Percentiles rank a stretch among this genome's conserved stretches.
Conservation (phyloP, 1,284 basidiomycete species). For the Cystobasidium sp. region DNA sequence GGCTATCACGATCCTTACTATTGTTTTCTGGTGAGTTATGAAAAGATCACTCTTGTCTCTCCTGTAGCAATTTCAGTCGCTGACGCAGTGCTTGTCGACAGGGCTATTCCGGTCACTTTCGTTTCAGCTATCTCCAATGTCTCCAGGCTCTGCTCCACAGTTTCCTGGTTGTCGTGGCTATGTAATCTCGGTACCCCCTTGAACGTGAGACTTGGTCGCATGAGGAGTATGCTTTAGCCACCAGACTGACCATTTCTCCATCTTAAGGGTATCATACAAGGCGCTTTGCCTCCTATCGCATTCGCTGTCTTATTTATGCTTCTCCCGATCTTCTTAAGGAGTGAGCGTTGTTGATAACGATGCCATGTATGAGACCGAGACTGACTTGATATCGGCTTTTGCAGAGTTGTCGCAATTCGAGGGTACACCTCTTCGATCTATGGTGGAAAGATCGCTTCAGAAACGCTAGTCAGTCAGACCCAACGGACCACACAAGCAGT, state of each 20-base stretch:
- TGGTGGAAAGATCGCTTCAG: constrained; percentile 88
- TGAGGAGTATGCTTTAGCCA: background rate
- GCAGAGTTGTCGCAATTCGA: constrained; percentile 71
- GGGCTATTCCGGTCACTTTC: constrained; percentile 61
- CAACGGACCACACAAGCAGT: too few species aligned
- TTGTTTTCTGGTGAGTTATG: constrained; percentile 67
- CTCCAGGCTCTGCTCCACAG: constrained; percentile 67
- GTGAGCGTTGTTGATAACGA: constrained; percentile 56
- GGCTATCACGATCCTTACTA: constrained; percentile 65
- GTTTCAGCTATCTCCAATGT: constrained; percentile 86
- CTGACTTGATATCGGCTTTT: background rate
- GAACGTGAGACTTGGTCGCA: background rate
- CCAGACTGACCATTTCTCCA: background rate
- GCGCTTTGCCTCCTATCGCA: constrained; percentile 28
- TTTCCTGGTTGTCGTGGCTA: constrained; percentile 80
- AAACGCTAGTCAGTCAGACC: constrained; percentile 64
- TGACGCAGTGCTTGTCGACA: too few species aligned
- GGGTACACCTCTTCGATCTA: constrained; percentile 77
- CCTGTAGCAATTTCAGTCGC: constrained; percentile 58
- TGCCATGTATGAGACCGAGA: background rate
- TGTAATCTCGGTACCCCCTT: constrained; percentile 65
- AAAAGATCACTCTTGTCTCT: constrained; percentile 48
- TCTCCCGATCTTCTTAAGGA: constrained; percentile 79
- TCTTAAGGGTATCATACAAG: constrained; percentile 29
- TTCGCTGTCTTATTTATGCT: constrained; percentile 81